These are phyloP conservation scores for Corinectria fuckeliana DNA, from an alignment of 2,329 filamentous ascomycete genomes.

Conservation along the genomic window DNA sequence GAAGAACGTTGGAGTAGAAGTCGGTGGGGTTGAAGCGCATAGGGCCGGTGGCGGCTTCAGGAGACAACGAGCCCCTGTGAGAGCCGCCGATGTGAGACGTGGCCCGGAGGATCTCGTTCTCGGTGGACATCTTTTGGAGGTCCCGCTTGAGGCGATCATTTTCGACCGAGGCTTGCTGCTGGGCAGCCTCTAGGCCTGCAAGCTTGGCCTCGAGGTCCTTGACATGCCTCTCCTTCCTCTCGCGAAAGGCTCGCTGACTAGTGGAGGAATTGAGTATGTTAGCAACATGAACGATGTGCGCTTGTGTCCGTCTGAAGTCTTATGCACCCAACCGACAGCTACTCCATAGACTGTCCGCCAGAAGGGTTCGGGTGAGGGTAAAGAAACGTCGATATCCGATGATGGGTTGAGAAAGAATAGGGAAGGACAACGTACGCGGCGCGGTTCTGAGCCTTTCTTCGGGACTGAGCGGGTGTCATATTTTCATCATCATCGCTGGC, in stretches of 20 bases:
- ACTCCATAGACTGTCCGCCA: not conserved
- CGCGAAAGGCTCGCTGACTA: constrained; percentile 94
- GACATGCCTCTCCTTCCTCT: constrained; percentile 93
- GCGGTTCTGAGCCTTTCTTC: constrained; percentile 67
- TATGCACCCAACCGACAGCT: not conserved
- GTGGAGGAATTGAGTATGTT: constrained; percentile 13
- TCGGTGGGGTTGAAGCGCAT: constrained; percentile 76
- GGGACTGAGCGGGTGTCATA: constrained; percentile 63
- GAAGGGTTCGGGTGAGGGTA: not conserved
- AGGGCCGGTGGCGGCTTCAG: constrained; percentile 67
- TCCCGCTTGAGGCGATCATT: constrained; percentile 88
- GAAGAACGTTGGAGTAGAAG: constrained; percentile 69
- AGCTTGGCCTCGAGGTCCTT: constrained; percentile 92
- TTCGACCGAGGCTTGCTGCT: constrained; percentile 75
- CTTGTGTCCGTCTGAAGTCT: not conserved
- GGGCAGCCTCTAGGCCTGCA: constrained; percentile 75
- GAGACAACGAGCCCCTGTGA: constrained; percentile 48
- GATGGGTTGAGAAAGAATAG: not conserved
- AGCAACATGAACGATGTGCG: constrained; percentile 10
- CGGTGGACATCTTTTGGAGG: constrained; percentile 82
- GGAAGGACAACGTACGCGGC: constrained; percentile 61
- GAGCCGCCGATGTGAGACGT: constrained; percentile 60
- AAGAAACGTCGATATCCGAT: not conserved
- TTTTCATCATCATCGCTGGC: constrained; percentile 64
- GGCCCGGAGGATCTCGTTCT: constrained; percentile 91